Evolutionary conservation across 768 basidiomycete species (phyloP), one percentile per base, ranked within the genome.

Genomic region (Kwoniella mangroviensis): DNA sequence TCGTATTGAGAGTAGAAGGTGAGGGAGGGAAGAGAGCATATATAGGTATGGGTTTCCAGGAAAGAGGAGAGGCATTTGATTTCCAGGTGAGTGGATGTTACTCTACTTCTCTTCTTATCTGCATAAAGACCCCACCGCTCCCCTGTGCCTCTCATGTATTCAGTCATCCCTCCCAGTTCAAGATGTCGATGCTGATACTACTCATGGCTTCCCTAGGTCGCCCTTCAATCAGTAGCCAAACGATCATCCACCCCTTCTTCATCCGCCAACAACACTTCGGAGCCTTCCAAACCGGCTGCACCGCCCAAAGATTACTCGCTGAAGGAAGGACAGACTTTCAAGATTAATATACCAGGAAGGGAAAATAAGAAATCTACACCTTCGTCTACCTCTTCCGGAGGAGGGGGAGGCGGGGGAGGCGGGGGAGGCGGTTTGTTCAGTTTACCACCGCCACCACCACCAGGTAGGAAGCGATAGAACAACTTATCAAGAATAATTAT

Each of bases 321-420:
- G 75, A 97, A 96, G 82, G 93, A 94, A 75, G 94, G 94, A 10
- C 92, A 98, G 81, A 97, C 94, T 0, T 95, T 98, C 82, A 90
- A 91, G 4, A 96, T 98, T 69, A 79, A 88, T 42, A 92, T 97
- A 69, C 95, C 94, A 7, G 93, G 94, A 12, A 67, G 79, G 28
- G 79, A 78, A 40, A 75, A 70, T 60, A 74, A 72, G 63, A 70
- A 72, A 42, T 17, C 59, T 42, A 57, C 66, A n/a, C 45, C 62
- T 21, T 19, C 62, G 19, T 45, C 67, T 12, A 67, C 65, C 3
- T 68, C 57, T 1, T 63, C 43, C 21, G 60, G 62, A 53, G 59
- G 58, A 21, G 49, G 17, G 21, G 60, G 75, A 2, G 68, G 61
- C 2, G 74, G 17, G 21, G 60, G 75, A 2, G 68, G 61, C 2